Percentiles rank a stretch among this genome's conserved stretches.
Evolutionary conservation across 1,284 basidiomycete genomes (phyloP).

Genomic region (Sporisorium graminicola): DNA sequence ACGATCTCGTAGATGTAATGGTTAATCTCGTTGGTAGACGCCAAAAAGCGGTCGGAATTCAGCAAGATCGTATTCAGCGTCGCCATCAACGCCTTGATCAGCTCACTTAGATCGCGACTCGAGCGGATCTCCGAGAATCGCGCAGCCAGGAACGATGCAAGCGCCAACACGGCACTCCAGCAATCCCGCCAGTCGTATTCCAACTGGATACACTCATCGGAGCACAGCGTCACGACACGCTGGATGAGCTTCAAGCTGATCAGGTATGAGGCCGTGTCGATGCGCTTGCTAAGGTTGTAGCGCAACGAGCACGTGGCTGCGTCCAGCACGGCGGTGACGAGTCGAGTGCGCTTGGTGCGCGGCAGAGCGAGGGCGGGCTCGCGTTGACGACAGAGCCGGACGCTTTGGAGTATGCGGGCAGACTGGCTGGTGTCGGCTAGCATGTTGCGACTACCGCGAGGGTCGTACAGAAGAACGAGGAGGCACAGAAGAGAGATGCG

Average conservation of each 20-base stretch:
- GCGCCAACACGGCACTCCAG: slow-evolving; percentile 54
- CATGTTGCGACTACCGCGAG: slow-evolving; percentile 39
- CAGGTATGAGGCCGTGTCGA: slow-evolving; percentile 53
- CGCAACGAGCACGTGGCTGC: slow-evolving; percentile 52
- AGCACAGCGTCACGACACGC: slow-evolving; percentile 46
- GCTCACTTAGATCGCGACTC: slow-evolving; percentile 29
- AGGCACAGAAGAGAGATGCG: slow-evolving; percentile 50
- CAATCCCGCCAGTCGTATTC: slow-evolving; percentile 63
- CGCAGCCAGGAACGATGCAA: slow-evolving; percentile 47
- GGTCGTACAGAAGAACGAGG: slow-evolving; percentile 54
- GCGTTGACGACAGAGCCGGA: slow-evolving; percentile 59
- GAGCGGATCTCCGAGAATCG: slow-evolving; percentile 48
- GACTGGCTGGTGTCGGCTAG: slow-evolving; percentile 28
- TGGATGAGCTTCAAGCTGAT: slow-evolving; percentile 55
- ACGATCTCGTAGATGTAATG: slow-evolving; percentile 61
- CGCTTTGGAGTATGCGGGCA: slow-evolving; percentile 16
- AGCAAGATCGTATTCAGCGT: slow-evolving; percentile 53
- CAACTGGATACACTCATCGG: slow-evolving; percentile 48
- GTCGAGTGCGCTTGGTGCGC: slow-evolving; percentile 45
- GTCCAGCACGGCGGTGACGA: slow-evolving; percentile 58
- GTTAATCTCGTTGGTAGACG: slow-evolving; percentile 50
- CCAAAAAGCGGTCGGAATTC: slow-evolving; percentile 50
- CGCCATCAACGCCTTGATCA: slow-evolving; percentile 51
- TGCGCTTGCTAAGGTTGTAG: slow-evolving; percentile 63
- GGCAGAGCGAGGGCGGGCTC: slow-evolving; percentile 47